Conservation (phyloP, 257 asterid genomes). For the Solanum etuberosum region DNA sequence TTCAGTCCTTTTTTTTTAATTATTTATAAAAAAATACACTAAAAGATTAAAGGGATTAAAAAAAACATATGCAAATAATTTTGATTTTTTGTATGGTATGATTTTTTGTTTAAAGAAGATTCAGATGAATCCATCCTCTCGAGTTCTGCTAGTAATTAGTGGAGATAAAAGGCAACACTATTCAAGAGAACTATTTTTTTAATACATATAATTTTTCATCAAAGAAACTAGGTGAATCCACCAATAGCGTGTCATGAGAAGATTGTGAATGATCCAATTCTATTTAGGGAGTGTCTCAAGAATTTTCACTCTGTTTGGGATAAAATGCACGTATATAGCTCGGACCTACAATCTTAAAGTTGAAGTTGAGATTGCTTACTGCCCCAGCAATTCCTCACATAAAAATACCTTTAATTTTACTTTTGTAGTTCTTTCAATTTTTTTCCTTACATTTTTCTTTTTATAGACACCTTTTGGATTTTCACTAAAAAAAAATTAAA, state of each 20-base stretch:
- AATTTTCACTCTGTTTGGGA: conserved; percentile 35
- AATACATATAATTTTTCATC: neutral
- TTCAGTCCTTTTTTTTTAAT: neutral
- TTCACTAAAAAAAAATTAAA: neutral
- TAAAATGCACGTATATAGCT: conserved; percentile 33
- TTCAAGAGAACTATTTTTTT: no score
- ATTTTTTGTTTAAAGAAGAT: no score
- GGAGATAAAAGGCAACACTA: neutral
- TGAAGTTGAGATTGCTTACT: rapidly evolving
- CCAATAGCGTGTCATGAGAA: conserved; percentile 41
- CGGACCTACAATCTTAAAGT: neutral
- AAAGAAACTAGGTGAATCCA: neutral
- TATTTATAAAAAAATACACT: neutral
- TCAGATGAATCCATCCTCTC: neutral
- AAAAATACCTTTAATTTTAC: neutral
- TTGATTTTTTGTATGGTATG: neutral
- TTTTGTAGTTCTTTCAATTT: neutral
- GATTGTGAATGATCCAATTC: conserved; percentile 31
- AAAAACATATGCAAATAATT: neutral
- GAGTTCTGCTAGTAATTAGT: neutral
- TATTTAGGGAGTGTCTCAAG: conserved; percentile 39
- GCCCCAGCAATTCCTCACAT: no score
- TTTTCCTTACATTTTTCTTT: neutral
- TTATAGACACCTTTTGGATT: neutral
- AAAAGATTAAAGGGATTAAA: neutral